Percentiles rank a stretch among this genome's conserved stretches.
Evolutionary conservation across 2,329 filamentous ascomycete species (phyloP).

Genomic region (Ophiostoma quercus): DNA sequence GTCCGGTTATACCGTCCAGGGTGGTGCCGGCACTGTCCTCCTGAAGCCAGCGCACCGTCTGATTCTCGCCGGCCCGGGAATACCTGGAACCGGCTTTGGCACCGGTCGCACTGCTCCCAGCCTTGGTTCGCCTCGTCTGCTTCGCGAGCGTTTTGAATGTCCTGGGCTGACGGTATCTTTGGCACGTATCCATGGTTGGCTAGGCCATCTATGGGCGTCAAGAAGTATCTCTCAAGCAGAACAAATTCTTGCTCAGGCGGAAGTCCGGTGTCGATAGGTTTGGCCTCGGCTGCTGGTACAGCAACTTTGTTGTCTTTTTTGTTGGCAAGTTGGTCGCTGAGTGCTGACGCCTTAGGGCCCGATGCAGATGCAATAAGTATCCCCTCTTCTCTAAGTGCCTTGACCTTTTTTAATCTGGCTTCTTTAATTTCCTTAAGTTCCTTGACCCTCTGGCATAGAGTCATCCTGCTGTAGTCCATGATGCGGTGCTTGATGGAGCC

Average conservation of each 20-base stretch:
- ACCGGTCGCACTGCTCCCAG: constrained; percentile 87
- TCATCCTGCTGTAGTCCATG: constrained; percentile 70
- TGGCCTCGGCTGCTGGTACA: not conserved
- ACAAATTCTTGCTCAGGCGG: constrained; percentile 61
- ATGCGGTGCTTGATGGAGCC: constrained; percentile 83
- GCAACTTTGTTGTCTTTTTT: not conserved
- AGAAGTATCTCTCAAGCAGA: constrained; percentile 53
- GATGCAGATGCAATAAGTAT: not conserved
- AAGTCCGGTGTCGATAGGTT: constrained; percentile 62
- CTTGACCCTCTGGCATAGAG: constrained; percentile 62
- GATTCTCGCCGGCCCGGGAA: constrained; percentile 77
- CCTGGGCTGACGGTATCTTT: constrained; percentile 56
- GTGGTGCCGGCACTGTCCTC: constrained; percentile 76
- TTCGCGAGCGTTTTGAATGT: constrained; percentile 60
- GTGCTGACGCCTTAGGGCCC: too few relatives aligned
- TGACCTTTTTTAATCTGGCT: not conserved
- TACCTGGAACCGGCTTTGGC: constrained; percentile 79
- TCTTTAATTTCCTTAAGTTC: constrained; percentile 42
- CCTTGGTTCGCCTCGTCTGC: constrained; percentile 64
- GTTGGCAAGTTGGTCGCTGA: too few relatives aligned
- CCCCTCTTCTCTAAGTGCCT: constrained; percentile 38
- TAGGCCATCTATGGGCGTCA: constrained; percentile 61
- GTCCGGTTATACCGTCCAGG: constrained; percentile 60
- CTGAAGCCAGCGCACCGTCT: constrained; percentile 69
- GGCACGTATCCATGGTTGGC: constrained; percentile 70